Evolutionary conservation across 345 rosid genomes (phyloP), one percentile per base, ranked within the genome.

Genomic region (Reutealis trisperma): DNA sequence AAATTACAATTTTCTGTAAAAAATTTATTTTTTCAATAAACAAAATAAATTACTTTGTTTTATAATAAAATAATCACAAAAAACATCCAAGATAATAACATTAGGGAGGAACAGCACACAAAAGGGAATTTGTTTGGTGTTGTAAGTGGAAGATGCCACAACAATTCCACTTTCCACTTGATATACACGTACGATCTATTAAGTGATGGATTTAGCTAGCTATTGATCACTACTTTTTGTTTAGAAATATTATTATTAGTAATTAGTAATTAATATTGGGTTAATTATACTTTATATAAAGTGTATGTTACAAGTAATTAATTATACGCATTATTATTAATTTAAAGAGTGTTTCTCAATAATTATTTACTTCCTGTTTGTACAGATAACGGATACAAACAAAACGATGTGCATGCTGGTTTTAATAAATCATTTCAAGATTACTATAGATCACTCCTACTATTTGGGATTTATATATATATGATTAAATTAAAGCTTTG

Each of bases 131-230:
- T 54, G 22, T 63, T 15, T 57, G 21, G 49, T 3, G 0, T 60
- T 73, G 42, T 32, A 52, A 83, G 83, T 83, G 86, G 83, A 71
- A 71, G 85, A 55, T 74, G 72, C 64, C 76, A 70, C 71, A 77
- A 41, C 79, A 55, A 72, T 74, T 60, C 86, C 83, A 83, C 83
- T 78, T 51, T 59, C 76, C 57, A 74, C 54, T 37, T 67, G 62
- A 67, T 55, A 21, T 1, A 41, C 41, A 12, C 21, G 27, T 27
- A 3, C 7, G 22, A 34, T 49, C 32, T 25, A 15, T 44, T 22
- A 16, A 18, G 75, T 72, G 59, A 41, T 60, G 42, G 37, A 5
- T 47, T 62, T 74, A 22, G 68, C 6, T 0, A 42, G 45, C 55
- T 2, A 22, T 60, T 34, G 37, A 34, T 60, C 63, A 60, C 63